Evolutionary conservation across 2,329 filamentous ascomycete species (phyloP).

Genomic region (Periconia sp.): DNA sequence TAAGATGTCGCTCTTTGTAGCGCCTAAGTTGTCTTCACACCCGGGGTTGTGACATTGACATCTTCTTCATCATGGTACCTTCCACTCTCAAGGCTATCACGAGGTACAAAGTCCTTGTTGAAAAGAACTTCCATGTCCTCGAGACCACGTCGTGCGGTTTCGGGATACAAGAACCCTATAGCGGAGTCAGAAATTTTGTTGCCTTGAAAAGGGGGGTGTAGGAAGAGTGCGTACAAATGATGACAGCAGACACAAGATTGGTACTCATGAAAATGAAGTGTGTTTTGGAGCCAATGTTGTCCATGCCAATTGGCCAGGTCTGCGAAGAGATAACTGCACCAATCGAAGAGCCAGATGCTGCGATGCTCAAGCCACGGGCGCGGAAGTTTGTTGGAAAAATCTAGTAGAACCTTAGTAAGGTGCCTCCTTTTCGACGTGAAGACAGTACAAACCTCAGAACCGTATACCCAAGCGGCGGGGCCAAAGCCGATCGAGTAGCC

Average conservation of each 20-base stretch:
- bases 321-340: constrained; percentile 62
- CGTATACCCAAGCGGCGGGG: constrained; percentile 65
- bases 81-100: constrained; percentile 39
- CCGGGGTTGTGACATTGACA: constrained; percentile 5
- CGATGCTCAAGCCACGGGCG: constrained; percentile 62
- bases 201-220: background rate
- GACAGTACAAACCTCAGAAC: constrained; percentile 61
- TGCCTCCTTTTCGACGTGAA: background rate
- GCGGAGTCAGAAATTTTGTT: too few relatives aligned
- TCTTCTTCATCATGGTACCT: constrained; percentile 21
- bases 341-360: constrained; percentile 61
- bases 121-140: constrained; percentile 74
- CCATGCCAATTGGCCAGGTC: constrained; percentile 62
- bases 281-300: constrained; percentile 57
- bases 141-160: constrained; percentile 59
- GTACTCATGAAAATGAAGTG: constrained; percentile 66
- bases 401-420: constrained; percentile 26
- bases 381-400: constrained; percentile 66
- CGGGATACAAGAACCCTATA: constrained; percentile 59
- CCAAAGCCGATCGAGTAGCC: constrained; percentile 66
- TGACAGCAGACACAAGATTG: constrained; percentile 50
- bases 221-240: constrained; percentile 23
- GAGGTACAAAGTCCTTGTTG: constrained; percentile 30
- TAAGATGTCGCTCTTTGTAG: background rate
- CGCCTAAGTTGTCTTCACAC: background rate